Evolutionary conservation across 106 monocot genomes (phyloP).

Genomic region (Hemerocallis citrina): DNA sequence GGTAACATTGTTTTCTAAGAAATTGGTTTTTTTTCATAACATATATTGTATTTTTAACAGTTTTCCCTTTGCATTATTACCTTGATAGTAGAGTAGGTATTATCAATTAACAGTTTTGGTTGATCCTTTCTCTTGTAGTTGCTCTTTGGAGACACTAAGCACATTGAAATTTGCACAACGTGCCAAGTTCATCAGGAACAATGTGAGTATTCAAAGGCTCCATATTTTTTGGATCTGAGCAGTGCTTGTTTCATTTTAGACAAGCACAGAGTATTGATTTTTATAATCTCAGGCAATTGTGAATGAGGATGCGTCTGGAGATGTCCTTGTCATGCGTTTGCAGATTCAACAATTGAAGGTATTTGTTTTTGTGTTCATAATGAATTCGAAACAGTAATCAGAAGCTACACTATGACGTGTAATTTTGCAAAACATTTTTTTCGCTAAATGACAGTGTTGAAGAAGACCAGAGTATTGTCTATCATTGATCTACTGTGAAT

Average conservation of each 20-base stretch:
- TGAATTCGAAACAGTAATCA: background rate
- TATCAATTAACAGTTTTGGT: background rate
- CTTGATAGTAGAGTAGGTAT: too few relatives aligned
- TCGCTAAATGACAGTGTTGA: background rate
- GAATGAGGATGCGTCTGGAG: constrained; percentile 96
- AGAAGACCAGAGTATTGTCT: background rate
- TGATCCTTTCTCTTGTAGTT: constrained; percentile 36
- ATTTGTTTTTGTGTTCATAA: background rate
- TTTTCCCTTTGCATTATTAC: background rate
- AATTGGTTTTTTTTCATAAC: constrained; percentile 3
- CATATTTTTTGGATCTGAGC: background rate
- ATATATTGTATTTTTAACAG: background rate
- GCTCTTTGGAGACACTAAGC: constrained; percentile 80
- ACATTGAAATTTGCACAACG: constrained; percentile 98
- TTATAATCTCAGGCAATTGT: constrained; percentile 52
- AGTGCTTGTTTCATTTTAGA: background rate
- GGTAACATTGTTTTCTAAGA: constrained; percentile 4
- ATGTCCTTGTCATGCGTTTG: constrained; percentile 72
- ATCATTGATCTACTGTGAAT: background rate
- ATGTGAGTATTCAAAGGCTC: constrained; percentile 35
- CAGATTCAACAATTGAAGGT: constrained; percentile 95
- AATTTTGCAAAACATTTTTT: background rate
- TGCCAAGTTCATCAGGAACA: constrained; percentile 91
- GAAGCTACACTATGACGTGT: background rate
- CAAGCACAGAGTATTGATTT: background rate